These are phyloP conservation scores for Scalesia atractyloides DNA, from an alignment of 129 eudicot genomes.

Conservation along the genomic window DNA sequence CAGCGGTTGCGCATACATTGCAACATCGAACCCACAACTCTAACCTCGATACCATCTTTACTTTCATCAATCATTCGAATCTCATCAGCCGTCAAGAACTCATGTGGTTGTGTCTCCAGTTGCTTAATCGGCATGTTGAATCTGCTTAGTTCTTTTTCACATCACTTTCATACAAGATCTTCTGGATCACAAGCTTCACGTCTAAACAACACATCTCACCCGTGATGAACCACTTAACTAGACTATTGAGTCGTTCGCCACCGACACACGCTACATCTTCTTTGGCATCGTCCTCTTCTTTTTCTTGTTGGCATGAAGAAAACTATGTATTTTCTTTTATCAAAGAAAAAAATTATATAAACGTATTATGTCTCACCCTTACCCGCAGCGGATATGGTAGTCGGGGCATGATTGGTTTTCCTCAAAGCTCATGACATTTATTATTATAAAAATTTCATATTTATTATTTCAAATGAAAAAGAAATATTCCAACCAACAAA, in stretches of 20 bases:
- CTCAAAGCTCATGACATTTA: too few relatives aligned
- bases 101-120: background rate
- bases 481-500: too few relatives aligned
- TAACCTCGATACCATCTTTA: too few relatives aligned
- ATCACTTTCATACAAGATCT: constrained; percentile 3
- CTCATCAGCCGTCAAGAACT: constrained; percentile 11
- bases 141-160: background rate
- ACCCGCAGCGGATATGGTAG: too few relatives aligned
- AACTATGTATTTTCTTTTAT: too few relatives aligned
- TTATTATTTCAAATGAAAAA: too few relatives aligned
- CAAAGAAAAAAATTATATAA: too few relatives aligned
- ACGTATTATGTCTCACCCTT: too few relatives aligned
- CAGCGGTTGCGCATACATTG: background rate
- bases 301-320: too few relatives aligned
- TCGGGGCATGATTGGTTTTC: too few relatives aligned
- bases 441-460: too few relatives aligned
- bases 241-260: background rate
- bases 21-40: constrained; percentile 7
- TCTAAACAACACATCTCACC: too few relatives aligned
- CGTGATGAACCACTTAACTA: constrained; percentile 13
- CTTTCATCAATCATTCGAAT: background rate
- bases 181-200: constrained; percentile 15
- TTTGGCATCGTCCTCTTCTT: background rate
- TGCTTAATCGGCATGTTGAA: constrained; percentile 12
- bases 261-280: background rate